These are phyloP conservation scores for Dendrobium catenatum DNA, from an alignment of 106 monocot genomes.

Conservation along the genomic window DNA sequence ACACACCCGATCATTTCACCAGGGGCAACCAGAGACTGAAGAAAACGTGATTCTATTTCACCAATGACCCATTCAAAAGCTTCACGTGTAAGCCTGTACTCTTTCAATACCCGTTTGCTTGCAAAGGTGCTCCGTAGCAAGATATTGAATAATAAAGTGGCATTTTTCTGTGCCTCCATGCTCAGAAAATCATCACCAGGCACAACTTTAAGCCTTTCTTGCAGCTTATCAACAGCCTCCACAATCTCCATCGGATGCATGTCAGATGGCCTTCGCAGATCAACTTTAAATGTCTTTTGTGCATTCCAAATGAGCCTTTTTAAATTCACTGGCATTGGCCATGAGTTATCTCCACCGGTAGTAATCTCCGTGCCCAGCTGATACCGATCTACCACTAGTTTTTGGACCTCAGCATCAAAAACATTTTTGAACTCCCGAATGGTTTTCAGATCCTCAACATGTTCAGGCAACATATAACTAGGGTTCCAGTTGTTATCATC, in stretches of 20 bases:
- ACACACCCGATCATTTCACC: constrained; percentile 99
- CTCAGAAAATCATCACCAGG: constrained; percentile 95
- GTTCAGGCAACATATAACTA: constrained; percentile 81
- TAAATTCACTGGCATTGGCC: constrained; percentile 94
- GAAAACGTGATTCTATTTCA: constrained; percentile 94
- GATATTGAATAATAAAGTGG: constrained; percentile 93
- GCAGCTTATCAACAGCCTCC: constrained; percentile 95
- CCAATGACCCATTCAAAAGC: constrained; percentile 99
- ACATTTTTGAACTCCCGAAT: constrained; percentile 90
- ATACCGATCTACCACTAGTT: constrained; percentile 76
- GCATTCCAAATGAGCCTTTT: constrained; percentile 99
- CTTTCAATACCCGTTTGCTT: constrained; percentile 90
- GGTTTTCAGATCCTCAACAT: constrained; percentile 92
- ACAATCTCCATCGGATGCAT: constrained; percentile 99
- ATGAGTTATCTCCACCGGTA: constrained; percentile 79
- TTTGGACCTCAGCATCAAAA: constrained; percentile 94
- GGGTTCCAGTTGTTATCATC: constrained; percentile 87
- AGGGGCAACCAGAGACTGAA: constrained; percentile 93
- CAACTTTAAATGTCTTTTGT: constrained; percentile 95
- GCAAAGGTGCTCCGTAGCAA: constrained; percentile 95
- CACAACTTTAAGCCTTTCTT: constrained; percentile 94
- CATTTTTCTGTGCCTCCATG: constrained; percentile 99
- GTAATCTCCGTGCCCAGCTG: constrained; percentile 90
- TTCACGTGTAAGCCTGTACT: constrained; percentile 92
- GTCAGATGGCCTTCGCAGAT: constrained; percentile 83